A percentile compares a stretch with the other conserved stretches of the same genome.
Conservation (phyloP, 2,329 filamentous ascomycete species). For the Trichoderma harzianum region DNA sequence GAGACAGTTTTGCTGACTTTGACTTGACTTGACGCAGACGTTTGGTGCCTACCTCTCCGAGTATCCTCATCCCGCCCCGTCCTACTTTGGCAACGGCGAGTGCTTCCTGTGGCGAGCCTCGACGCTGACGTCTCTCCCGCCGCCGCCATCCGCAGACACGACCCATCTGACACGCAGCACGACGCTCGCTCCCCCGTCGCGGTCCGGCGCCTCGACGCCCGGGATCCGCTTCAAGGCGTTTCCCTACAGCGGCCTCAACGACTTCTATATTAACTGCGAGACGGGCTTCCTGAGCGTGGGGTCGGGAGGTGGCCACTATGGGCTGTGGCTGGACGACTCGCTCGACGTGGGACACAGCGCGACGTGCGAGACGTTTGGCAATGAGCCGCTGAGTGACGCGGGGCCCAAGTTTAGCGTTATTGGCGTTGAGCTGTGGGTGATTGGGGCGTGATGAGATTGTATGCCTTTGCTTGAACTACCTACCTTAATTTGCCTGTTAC, state of each 20-base stretch:
- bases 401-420: conserved; percentile 88
- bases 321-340: conserved; percentile 85
- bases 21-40: conserved; percentile 42
- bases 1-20: neutral
- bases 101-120: conserved; percentile 72
- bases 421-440: conserved; percentile 89
- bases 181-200: conserved; percentile 32
- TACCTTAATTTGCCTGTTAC: neutral
- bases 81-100: conserved; percentile 95
- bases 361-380: conserved; percentile 86
- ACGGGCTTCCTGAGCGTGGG: conserved; percentile 79
- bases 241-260: conserved; percentile 91
- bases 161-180: conserved; percentile 44
- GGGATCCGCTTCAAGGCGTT: conserved; percentile 91
- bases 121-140: conserved; percentile 51
- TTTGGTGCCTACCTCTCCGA: conserved; percentile 96
- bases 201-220: conserved; percentile 25
- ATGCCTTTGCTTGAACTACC: neutral
- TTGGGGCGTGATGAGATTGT: conserved; percentile 51
- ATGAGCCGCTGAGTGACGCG: conserved; percentile 89
- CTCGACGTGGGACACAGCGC: conserved; percentile 82
- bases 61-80: conserved; percentile 71
- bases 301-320: conserved; percentile 84
- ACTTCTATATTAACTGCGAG: conserved; percentile 95
- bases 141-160: conserved; percentile 51